Evolutionary conservation across 257 asterid species (phyloP).

Genomic region (Solanum appendiculatum): DNA sequence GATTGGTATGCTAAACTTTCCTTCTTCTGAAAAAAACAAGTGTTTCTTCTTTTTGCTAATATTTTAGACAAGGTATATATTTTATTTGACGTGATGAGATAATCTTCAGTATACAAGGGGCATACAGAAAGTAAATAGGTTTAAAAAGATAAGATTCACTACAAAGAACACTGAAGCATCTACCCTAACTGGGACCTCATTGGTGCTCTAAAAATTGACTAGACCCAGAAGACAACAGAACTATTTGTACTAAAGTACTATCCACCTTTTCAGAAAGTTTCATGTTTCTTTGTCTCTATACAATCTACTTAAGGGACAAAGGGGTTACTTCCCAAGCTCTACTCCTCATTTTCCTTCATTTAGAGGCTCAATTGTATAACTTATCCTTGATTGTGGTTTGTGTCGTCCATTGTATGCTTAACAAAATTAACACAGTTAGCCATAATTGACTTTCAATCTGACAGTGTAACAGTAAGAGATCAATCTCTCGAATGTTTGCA

Average conservation of each 20-base stretch:
- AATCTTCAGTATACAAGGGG: not conserved
- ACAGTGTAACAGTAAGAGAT: not conserved
- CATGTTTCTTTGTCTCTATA: not conserved
- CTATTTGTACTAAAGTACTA: not conserved
- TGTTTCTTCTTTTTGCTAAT: not conserved
- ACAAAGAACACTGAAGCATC: not conserved
- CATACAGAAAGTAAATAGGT: not conserved
- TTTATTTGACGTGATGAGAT: not conserved
- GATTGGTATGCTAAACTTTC: slow-evolving; percentile 56
- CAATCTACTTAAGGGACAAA: not conserved
- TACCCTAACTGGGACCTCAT: not conserved
- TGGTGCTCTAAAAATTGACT: not conserved
- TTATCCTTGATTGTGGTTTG: not conserved
- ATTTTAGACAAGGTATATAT: not conserved
- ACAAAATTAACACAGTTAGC: not conserved
- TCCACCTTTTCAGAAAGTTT: not conserved
- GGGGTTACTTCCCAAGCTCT: not conserved
- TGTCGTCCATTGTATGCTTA: not conserved
- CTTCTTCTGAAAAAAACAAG: not conserved
- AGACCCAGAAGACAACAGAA: not conserved
- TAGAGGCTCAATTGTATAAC: not conserved
- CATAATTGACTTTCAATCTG: not conserved
- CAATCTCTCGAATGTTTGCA: not conserved
- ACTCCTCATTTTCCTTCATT: not conserved
- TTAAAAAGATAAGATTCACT: not conserved